Percentiles rank a stretch among this genome's conserved stretches.
Conservation (phyloP, 768 basidiomycete species). For the Tubosaeta sp. region DNA sequence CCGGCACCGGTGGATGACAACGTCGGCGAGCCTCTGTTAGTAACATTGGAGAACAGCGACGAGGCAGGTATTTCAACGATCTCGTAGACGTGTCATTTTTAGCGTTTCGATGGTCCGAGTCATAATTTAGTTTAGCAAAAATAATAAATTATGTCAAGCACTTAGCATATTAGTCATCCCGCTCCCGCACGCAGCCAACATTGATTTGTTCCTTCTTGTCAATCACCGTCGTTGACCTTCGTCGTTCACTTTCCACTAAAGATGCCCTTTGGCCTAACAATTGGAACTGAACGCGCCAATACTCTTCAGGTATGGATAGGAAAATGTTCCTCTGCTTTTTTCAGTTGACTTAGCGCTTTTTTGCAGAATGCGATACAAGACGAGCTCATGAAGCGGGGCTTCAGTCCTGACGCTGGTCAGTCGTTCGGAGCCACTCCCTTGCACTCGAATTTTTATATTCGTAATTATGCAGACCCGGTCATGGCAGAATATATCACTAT, state of each 20-base stretch:
- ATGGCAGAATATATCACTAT: constrained; percentile 96
- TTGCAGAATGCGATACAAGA: constrained; percentile 70
- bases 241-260: constrained; percentile 12
- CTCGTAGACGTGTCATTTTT: not conserved
- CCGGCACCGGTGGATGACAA: not conserved
- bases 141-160: constrained; percentile 5
- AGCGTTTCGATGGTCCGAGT: not conserved
- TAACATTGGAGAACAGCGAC: not conserved
- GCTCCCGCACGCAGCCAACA: constrained; percentile 13
- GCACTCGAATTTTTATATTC: constrained; percentile 9
- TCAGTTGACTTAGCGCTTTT: constrained; percentile 12
- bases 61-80: not conserved
- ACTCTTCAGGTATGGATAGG: constrained; percentile 55
- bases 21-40: not conserved
- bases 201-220: constrained; percentile 23
- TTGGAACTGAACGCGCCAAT: constrained; percentile 72
- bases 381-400: constrained; percentile 72
- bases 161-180: constrained; percentile 28
- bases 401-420: constrained; percentile 71
- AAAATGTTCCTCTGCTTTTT: constrained; percentile 10
- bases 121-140: not conserved
- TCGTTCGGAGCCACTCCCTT: constrained; percentile 9
- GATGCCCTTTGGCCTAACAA: constrained; percentile 74
- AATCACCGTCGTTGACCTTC: constrained; percentile 25
- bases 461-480: constrained; percentile 56